Base-by-base conservation (phyloP, 768 basidiomycete species). In the Lentinus brumalis region DNA sequence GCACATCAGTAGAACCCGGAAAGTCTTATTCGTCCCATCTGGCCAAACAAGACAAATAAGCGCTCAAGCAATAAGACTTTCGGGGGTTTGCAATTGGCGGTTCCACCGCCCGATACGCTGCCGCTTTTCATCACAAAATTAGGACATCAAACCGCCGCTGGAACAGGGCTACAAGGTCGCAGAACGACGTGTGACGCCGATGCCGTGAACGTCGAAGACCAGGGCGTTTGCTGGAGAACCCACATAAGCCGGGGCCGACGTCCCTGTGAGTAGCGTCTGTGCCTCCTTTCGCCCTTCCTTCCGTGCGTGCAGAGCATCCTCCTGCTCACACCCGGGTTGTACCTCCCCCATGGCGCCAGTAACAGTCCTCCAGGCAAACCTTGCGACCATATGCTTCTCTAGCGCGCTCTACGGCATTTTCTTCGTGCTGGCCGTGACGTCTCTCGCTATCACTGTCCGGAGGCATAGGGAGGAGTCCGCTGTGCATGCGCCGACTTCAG, bases 361-460 rank as follows among this genome's bases (percentile, higher is more conserved):
- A 47, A 21, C 46, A 8, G 18, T 59, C n/a, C 14, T 59, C 47
- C 21, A 8, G 31, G 38, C 57, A 14, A 59, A 52, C 50, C 16
- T 59, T 21, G 57, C 47, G 35, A 52, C 57, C 7, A 40, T 59
- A 21, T 21, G 32, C 57, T 29, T 59, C 26, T 18, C 40, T 11
- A 59, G 57, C 40, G 21, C 44, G 29, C 39, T 59, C 49, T 59
- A 50, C 35, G 57, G 57, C 14, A 42, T 59, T 4, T 50, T 59
- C 47, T 18, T 52, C 32, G 29, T 52, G 38, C 40, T 59, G 11
- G 29, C 29, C 12, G 16, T 11, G 29, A 50, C 49, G 29, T 50
- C 49, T 29, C 9, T 50, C 9, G 10, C 32, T 9, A 26, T 50
- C 29, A 16, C 32, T 29, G 11, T 50, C 49, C 49, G 26, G 30